phyloP scores from a whole-genome alignment of 225 moss, liverwort and hornwort genomes.

The Pleurozium schreberi region DNA sequence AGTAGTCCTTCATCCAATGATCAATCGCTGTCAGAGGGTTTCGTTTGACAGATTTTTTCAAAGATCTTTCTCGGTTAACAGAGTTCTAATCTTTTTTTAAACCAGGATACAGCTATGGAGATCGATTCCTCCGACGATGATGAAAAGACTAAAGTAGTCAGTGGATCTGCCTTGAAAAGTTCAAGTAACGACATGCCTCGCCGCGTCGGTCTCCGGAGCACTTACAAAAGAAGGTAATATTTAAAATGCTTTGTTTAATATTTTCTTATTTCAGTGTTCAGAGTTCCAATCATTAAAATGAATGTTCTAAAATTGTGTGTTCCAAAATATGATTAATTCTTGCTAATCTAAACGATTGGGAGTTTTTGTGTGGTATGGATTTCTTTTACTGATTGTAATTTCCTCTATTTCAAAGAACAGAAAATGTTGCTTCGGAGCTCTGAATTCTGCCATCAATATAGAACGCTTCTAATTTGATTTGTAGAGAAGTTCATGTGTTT shows the following conservation, averaged over 20 bases:
- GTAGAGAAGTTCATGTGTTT: background rate
- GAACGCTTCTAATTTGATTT: background rate
- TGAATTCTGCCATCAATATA: background rate
- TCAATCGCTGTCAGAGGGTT: background rate
- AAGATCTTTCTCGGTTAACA: background rate
- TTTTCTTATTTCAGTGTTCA: background rate
- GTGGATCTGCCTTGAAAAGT: slow-evolving; percentile 1
- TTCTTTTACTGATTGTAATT: background rate
- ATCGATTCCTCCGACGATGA: slow-evolving; percentile 82
- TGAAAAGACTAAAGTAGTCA: slow-evolving; percentile 18
- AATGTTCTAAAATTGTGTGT: background rate
- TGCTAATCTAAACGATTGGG: background rate
- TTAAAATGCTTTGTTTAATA: background rate
- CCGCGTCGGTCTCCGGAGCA: slow-evolving; percentile 34
- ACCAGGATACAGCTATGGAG: slow-evolving; percentile 85
- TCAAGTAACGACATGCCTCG: slow-evolving; percentile 15
- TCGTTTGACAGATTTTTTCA: background rate
- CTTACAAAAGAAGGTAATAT: slow-evolving; percentile 25
- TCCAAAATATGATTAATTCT: background rate
- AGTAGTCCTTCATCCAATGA: background rate
- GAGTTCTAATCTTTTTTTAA: background rate
- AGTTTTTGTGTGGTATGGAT: background rate
- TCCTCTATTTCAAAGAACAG: background rate
- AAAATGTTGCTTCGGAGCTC: background rate
- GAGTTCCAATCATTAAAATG: background rate